Evolutionary conservation across 2,329 filamentous ascomycete species (phyloP).

Genomic region (Aureobasidium sp.): DNA sequence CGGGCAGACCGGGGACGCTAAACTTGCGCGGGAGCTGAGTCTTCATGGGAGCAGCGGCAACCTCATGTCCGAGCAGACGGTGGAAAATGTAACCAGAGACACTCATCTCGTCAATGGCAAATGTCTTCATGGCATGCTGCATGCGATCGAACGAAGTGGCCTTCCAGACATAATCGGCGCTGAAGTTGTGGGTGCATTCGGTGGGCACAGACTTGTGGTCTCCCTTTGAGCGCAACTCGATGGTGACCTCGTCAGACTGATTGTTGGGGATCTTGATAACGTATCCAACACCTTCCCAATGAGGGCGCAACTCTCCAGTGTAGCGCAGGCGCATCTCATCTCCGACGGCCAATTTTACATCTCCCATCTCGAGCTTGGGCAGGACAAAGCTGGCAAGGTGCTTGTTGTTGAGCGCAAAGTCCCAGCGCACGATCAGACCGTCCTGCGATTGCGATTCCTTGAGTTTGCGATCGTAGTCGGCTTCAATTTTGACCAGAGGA

Average conservation of each 20-base stretch:
- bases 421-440: slow-evolving; percentile 88
- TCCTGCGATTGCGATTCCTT: slow-evolving; percentile 98
- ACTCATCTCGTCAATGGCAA: slow-evolving; percentile 95
- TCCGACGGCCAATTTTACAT: slow-evolving; percentile 94
- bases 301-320: slow-evolving; percentile 81
- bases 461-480: slow-evolving; percentile 96
- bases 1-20: slow-evolving; percentile 86
- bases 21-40: slow-evolving; percentile 94
- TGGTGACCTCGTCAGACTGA: slow-evolving; percentile 92
- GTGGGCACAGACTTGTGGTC: slow-evolving; percentile 95
- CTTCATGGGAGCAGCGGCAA: slow-evolving; percentile 91
- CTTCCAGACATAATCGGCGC: slow-evolving; percentile 98
- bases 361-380: slow-evolving; percentile 92
- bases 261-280: slow-evolving; percentile 99
- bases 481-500: slow-evolving; percentile 96
- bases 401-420: slow-evolving; percentile 93
- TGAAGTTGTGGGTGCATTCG: slow-evolving; percentile 96
- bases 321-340: slow-evolving; percentile 98
- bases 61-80: slow-evolving; percentile 89
- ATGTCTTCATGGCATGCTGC: slow-evolving; percentile 99
- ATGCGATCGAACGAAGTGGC: slow-evolving; percentile 98
- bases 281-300: slow-evolving; percentile 97
- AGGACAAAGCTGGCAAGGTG: slow-evolving; percentile 91
- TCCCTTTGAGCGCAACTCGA: slow-evolving; percentile 87
- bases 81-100: slow-evolving; percentile 99